Evolutionary conservation across 2,329 filamentous ascomycete genomes (phyloP).

Genomic region (Cladosporium oxysporum): DNA sequence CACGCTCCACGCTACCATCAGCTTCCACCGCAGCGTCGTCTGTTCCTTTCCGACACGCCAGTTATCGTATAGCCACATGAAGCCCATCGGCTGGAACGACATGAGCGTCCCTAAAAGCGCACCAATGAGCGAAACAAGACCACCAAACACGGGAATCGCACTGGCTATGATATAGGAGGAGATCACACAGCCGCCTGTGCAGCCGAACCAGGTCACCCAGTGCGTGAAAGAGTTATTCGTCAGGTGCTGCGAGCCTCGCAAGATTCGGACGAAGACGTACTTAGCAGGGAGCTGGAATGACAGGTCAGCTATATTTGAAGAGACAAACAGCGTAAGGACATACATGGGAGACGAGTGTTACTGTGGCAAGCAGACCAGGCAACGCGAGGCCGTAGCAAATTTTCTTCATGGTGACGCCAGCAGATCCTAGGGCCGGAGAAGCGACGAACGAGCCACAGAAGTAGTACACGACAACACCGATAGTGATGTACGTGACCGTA

Average conservation of each 20-base stretch:
- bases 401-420: constrained; percentile 47
- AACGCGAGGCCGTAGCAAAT: constrained; percentile 45
- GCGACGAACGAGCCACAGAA: constrained; percentile 51
- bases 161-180: constrained; percentile 41
- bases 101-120: constrained; percentile 53
- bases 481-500: constrained; percentile 38
- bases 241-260: constrained; percentile 31
- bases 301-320: not conserved
- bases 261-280: constrained; percentile 32
- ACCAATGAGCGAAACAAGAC: constrained; percentile 50
- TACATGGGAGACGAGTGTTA: constrained; percentile 6
- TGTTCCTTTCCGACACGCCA: constrained; percentile 7
- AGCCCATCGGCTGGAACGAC: constrained; percentile 47
- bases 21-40: constrained; percentile 24
- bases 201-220: constrained; percentile 23
- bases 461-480: constrained; percentile 48
- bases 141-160: constrained; percentile 50
- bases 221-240: constrained; percentile 24
- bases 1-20: constrained; percentile 50
- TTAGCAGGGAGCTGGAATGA: constrained; percentile 27
- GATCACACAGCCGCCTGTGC: constrained; percentile 29
- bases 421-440: constrained; percentile 51
- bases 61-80: constrained; percentile 33
- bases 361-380: constrained; percentile 30
- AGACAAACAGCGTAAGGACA: constrained; percentile 22